Percentiles rank a stretch among this genome's conserved stretches.
Conservation (phyloP, 495 filamentous ascomycete genomes). For the Penicillium simplicissimum region DNA sequence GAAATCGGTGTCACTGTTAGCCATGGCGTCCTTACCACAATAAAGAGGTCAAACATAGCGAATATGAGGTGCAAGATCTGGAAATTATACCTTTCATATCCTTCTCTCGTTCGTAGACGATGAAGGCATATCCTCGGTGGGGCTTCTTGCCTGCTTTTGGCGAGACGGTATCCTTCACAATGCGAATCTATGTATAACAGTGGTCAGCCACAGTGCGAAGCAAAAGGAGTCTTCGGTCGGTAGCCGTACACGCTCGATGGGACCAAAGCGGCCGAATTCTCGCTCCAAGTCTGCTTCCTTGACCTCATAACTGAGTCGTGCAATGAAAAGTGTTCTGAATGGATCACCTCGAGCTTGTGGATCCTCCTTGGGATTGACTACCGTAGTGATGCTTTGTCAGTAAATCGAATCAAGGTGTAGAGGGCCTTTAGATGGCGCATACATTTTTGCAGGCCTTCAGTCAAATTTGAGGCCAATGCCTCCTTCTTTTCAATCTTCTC, state of each 20-base stretch:
- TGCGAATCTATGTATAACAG: conserved; percentile 69
- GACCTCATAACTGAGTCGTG: conserved; percentile 83
- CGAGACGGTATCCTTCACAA: conserved; percentile 68
- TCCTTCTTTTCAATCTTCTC: conserved; percentile 76
- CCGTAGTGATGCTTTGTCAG: conserved; percentile 11
- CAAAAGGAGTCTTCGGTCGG: not conserved
- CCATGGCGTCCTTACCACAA: conserved; percentile 30
- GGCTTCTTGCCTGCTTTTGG: conserved; percentile 79
- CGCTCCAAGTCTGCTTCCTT: conserved; percentile 88
- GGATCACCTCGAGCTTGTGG: conserved; percentile 87
- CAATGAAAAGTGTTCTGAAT: conserved; percentile 92
- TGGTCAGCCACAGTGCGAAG: conserved; percentile 9
- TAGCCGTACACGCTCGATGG: conserved; percentile 78
- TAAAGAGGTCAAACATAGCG: not conserved
- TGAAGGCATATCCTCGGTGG: conserved; percentile 91
- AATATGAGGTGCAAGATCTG: conserved; percentile 7
- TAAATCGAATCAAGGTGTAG: not conserved
- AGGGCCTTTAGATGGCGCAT: conserved; percentile 35
- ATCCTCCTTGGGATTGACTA: conserved; percentile 69
- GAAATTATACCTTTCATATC: conserved; percentile 94
- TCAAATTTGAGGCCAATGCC: conserved; percentile 59
- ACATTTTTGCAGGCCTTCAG: conserved; percentile 70
- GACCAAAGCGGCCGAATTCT: conserved; percentile 92
- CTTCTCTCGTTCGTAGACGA: conserved; percentile 95
- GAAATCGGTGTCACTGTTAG: conserved; percentile 36